Evolutionary conservation across 306 rosid species (phyloP), one percentile per base, ranked within the genome.

Genomic region (Rubus idaeus): DNA sequence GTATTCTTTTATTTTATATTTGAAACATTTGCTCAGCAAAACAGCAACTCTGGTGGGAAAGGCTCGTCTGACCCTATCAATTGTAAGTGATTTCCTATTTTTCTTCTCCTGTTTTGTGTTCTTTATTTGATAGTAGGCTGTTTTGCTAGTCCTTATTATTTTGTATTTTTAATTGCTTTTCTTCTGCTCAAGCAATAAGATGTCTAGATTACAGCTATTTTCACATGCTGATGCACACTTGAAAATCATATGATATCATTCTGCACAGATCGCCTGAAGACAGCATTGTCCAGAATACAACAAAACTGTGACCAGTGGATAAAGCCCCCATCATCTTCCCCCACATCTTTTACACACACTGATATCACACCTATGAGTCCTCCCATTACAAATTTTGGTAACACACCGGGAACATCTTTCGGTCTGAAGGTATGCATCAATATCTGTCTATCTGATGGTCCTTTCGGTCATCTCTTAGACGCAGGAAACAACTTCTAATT

Each of bases 281-380:
- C 90, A 57, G 99, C 99, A 61, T 86, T 92, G 77, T 89, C 93
- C 53, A 91, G 96, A 86, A 88, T 90, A 84, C 76, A 82, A 21
- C 91, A 96, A 79, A 97, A 96, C 75, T 87, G 97, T 75, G 97
- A 96, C 44, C 98, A 91, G 85, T 93, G 93, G 99, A 88, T 86
- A 71, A 91, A 80, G 81, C 41, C 87, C 68, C 77, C 79, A 30
- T 80, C 90, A 21, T 77, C 97, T 76, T 87, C 97, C 77, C 87
- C 89, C 71, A 58, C 86, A 75, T 80, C 97, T 78, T 70, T 82
- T 86, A 73, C 86, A 67, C 93, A 89, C 72, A 51, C 83, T 6
- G 96, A 92, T 60, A 79, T 91, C 81, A 85, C 93, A 4, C 96
- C 93, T 9, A 74, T 74, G 67, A 80, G 83, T 80, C 94, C 94